Evolutionary conservation across 352 stramenopile genomes (phyloP), one percentile per base, ranked within the genome.

Genomic region (Phytophthora citrophthora): DNA sequence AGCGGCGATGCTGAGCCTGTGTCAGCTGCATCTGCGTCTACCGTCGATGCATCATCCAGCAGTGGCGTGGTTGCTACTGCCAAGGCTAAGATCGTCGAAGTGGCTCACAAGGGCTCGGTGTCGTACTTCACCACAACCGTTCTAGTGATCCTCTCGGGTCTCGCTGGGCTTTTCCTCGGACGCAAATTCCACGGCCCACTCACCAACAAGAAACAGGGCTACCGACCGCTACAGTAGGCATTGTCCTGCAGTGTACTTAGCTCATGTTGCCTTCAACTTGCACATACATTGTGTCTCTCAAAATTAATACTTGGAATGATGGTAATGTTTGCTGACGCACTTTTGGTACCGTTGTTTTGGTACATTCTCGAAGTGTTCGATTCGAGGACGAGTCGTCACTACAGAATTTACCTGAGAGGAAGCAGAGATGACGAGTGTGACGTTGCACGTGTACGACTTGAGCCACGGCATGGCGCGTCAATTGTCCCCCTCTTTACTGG

Each of bases 361-460:
- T 54, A 48, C 27, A 8, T 67, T 72, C 57, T 57, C 34, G 49
- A 68, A 68, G 7, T n/a, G 29, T 55, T 48, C 50, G 20, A 31
- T 43, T 16, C 29, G 36, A 34, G 29, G 29, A 34, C 29, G 29
- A 34, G 29, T 13, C 29, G 29, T 34, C 61, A 75, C 4, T 64
- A 31, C 51, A 11, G 2, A 64, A 71, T 52, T 71, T 36, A 27
- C 59, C 9, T 47, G 3, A 2, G 32, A 15, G 7, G 9, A 34
- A 43, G 11, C 32, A 18, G 51, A 38, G 6, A 81, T 80, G 72
- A 32, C 66, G 13, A 60, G 29, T 32, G 86, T 94, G 64, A 95
- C 96, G 36, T 82, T 98, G 47, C 82, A 97, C 54, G 91, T 99
- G 40, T 99, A 99, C 72, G 97, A 99, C 78, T 75, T 99, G 23